phyloP scores from a whole-genome alignment of 2,329 filamentous ascomycete genomes.

The Cladosporium sp. region DNA sequence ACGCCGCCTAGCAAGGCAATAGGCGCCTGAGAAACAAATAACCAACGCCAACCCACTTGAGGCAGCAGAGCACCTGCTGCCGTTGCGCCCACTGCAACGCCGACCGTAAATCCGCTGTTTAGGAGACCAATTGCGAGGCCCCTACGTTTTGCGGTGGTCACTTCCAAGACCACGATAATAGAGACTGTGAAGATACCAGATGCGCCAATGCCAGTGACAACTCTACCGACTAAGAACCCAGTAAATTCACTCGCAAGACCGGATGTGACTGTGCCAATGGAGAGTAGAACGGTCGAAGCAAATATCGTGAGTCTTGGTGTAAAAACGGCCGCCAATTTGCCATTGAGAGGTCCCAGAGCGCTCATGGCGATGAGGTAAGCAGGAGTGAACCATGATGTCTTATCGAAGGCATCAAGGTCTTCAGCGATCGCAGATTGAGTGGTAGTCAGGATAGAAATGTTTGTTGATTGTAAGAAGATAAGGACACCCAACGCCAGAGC shows the following conservation, averaged over 20 bases:
- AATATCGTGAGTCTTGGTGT: constrained; percentile 66
- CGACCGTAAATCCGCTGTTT: constrained; percentile 71
- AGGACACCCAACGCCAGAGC: constrained; percentile 31
- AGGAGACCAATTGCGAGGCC: constrained; percentile 73
- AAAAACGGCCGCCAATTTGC: constrained; percentile 73
- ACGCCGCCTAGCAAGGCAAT: constrained; percentile 61
- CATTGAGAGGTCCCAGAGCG: constrained; percentile 66
- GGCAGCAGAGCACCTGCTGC: constrained; percentile 66
- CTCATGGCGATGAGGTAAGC: constrained; percentile 67
- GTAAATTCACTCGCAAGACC: constrained; percentile 59
- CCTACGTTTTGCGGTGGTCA: constrained; percentile 65
- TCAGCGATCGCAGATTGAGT: constrained; percentile 74
- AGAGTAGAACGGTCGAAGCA: constrained; percentile 58
- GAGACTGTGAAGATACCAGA: constrained; percentile 72
- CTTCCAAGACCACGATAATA: constrained; percentile 74
- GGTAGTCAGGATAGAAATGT: constrained; percentile 79
- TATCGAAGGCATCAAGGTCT: constrained; percentile 71
- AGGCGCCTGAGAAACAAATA: constrained; percentile 74
- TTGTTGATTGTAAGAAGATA: constrained; percentile 53
- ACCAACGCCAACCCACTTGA: constrained; percentile 67
- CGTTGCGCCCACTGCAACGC: constrained; percentile 70
- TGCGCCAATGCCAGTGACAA: constrained; percentile 66
- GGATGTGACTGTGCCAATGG: constrained; percentile 64
- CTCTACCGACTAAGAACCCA: constrained; percentile 68
- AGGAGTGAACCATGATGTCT: constrained; percentile 78